A percentile compares a stretch with the other conserved stretches of the same genome.
Evolutionary conservation across 352 stramenopile genomes (phyloP).

Genomic region (Pythium folliculosum): DNA sequence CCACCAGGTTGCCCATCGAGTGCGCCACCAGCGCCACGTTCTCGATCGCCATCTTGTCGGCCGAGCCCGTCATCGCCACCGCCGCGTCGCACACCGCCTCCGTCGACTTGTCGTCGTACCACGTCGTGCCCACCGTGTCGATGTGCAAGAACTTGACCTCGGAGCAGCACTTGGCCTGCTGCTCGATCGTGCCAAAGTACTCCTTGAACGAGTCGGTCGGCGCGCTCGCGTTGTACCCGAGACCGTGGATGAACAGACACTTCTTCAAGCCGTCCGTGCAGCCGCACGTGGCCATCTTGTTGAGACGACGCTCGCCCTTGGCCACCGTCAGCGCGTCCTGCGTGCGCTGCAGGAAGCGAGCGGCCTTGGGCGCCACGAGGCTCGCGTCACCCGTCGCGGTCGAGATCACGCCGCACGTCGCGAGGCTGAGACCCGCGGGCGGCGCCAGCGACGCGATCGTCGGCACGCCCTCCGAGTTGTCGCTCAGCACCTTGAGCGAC

Average conservation of each 20-base stretch:
- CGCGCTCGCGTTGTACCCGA: slow-evolving; percentile 15
- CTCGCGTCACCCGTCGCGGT: slow-evolving; percentile 6
- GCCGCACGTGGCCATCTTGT: slow-evolving; percentile 9
- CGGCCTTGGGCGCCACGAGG: slow-evolving; percentile 3
- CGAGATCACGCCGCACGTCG: slow-evolving; percentile 2
- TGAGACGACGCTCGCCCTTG: slow-evolving; percentile 6
- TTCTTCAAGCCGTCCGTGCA: slow-evolving; percentile 24
- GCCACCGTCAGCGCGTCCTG: slow-evolving; percentile 12
- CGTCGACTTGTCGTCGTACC: slow-evolving; percentile 31
- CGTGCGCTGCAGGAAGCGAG: slow-evolving; percentile 10
- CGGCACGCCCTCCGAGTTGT: slow-evolving; percentile 21
- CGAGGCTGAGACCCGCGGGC: background rate
- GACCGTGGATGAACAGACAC: slow-evolving; percentile 39
- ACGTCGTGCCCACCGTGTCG: slow-evolving; percentile 32
- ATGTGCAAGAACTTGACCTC: slow-evolving; percentile 40
- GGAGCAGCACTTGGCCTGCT: slow-evolving; percentile 35
- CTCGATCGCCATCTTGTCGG: slow-evolving; percentile 24
- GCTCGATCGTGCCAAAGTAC: slow-evolving; percentile 37
- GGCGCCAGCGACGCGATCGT: slow-evolving; percentile 14
- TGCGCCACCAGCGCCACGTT: slow-evolving; percentile 38
- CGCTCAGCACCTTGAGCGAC: slow-evolving; percentile 21
- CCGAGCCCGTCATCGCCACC: slow-evolving; percentile 15
- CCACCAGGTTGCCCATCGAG: slow-evolving; percentile 46
- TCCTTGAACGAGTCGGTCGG: slow-evolving; percentile 22
- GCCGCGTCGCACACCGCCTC: slow-evolving; percentile 36